Base-by-base conservation (phyloP, 768 basidiomycete genomes). In the Auriscalpium orientale region DNA sequence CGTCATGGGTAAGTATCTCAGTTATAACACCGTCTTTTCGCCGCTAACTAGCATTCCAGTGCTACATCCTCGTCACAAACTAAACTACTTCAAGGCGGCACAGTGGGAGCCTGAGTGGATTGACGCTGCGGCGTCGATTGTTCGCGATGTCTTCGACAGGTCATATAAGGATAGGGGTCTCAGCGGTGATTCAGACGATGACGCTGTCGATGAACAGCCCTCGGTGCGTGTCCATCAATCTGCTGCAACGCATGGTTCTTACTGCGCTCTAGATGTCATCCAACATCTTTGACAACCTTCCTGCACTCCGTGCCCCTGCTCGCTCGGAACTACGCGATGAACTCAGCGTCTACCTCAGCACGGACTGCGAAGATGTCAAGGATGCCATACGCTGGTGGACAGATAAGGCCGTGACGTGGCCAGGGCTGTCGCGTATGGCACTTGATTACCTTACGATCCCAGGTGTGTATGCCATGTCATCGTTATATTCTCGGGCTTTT, bases 241-340 rank as follows among this genome's bases (percentile, higher is more conserved):
- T n/a, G 4, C 12, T 18, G 21, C 28, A 20, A 36, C 6, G 20
- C 21, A 40, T 18, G 46, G 9, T 45, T 18, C 46, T 16, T 47
- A 12, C 16, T 20, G 18, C 12, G 8, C 28, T 22, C 8, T 28
- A 47, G n/a, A 47, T 10, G 8, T 13, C 18, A 12, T 18, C 46
- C 21, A 72, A 71, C 58, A 69, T 71, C 0, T 72, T 72, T 44
- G 67, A 73, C 51, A 38, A 62, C 10, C 60, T 72, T 5, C 64
- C 62, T 2, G 54, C 58, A 2, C 62, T 64, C 38, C 34, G 18
- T 13, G 21, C 16, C 21, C 46, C 46, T 6, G 53, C 57, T 34
- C 46, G 28, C 8, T 22, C 53, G 8, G 64, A 66, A 8, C 21
- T 62, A 4, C 47, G 50, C 34, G 66, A 63, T 28, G 67, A 75